Conservation (phyloP, 495 filamentous ascomycete species). For the Aspergillus coremiiformis region DNA sequence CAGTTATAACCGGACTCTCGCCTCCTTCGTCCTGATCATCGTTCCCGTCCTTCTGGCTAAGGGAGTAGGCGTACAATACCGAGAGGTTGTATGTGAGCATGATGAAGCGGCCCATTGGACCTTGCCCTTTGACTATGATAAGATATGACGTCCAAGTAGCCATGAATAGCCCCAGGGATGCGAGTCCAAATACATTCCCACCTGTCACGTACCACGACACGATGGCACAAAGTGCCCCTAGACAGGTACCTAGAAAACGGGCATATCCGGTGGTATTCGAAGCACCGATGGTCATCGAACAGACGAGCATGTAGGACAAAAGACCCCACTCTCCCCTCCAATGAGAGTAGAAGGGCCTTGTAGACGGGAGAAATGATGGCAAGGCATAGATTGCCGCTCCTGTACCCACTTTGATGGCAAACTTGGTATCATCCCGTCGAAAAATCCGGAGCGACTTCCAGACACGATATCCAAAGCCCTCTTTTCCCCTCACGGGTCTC, state of each 20-base stretch:
- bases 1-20: constrained; percentile 67
- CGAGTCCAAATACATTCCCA: constrained; percentile 65
- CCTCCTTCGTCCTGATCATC: constrained; percentile 79
- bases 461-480: constrained; percentile 41
- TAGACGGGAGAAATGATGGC: constrained; percentile 72
- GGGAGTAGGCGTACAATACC: constrained; percentile 86
- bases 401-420: constrained; percentile 85
- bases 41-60: constrained; percentile 65
- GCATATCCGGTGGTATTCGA: constrained; percentile 85
- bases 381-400: constrained; percentile 83
- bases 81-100: constrained; percentile 96
- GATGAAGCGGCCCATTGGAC: constrained; percentile 86
- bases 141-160: constrained; percentile 80
- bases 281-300: constrained; percentile 92
- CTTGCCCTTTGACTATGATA: constrained; percentile 74
- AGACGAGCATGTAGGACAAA: constrained; percentile 95
- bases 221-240: constrained; percentile 71
- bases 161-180: constrained; percentile 72
- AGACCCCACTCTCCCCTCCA: constrained; percentile 98
- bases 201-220: constrained; percentile 66
- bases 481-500: constrained; percentile 21
- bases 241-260: constrained; percentile 79
- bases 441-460: constrained; percentile 54
- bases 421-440: constrained; percentile 62
- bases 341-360: constrained; percentile 70